phyloP scores from a whole-genome alignment of 495 filamentous ascomycete genomes.

The Coniosporium apollinis region DNA sequence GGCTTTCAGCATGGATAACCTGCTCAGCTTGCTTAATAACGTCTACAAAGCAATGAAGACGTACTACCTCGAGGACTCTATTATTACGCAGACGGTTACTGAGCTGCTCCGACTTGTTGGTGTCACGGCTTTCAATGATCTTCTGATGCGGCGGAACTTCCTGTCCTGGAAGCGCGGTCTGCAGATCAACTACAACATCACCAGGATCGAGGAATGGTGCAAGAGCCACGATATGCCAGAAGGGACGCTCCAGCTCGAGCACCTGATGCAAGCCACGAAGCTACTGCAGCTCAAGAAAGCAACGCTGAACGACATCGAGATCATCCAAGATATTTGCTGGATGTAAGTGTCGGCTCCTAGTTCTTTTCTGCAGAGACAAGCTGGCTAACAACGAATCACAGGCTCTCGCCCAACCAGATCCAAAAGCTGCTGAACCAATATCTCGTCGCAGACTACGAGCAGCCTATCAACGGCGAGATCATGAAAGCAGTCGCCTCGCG shows the following conservation, averaged over 20 bases:
- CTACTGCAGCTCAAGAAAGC: conserved; percentile 98
- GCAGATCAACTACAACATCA: conserved; percentile 99
- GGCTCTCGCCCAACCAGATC: conserved; percentile 96
- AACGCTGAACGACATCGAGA: conserved; percentile 97
- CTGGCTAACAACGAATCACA: conserved; percentile 15
- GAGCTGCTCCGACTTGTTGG: conserved; percentile 88
- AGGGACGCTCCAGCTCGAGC: conserved; percentile 91
- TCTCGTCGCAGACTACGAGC: conserved; percentile 96
- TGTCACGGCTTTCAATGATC: conserved; percentile 96
- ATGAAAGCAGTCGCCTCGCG: conserved; percentile 98
- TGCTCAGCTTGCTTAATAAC: conserved; percentile 88
- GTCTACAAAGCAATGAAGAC: conserved; percentile 97
- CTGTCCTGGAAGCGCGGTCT: conserved; percentile 98
- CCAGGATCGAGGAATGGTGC: conserved; percentile 98
- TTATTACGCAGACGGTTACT: conserved; percentile 86
- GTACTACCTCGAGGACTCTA: conserved; percentile 89
- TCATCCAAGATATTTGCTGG: conserved; percentile 99
- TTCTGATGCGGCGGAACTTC: conserved; percentile 96
- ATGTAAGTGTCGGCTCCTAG: conserved; percentile 45
- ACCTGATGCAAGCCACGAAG: conserved; percentile 99
- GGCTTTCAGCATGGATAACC: conserved; percentile 97
- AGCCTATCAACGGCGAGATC: conserved; percentile 98
- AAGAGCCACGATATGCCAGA: conserved; percentile 99
- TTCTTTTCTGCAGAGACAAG: not conserved
- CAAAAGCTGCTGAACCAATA: conserved; percentile 99